Conservation (phyloP, 148 eudicot species). For the Fagopyrum esculentum region DNA sequence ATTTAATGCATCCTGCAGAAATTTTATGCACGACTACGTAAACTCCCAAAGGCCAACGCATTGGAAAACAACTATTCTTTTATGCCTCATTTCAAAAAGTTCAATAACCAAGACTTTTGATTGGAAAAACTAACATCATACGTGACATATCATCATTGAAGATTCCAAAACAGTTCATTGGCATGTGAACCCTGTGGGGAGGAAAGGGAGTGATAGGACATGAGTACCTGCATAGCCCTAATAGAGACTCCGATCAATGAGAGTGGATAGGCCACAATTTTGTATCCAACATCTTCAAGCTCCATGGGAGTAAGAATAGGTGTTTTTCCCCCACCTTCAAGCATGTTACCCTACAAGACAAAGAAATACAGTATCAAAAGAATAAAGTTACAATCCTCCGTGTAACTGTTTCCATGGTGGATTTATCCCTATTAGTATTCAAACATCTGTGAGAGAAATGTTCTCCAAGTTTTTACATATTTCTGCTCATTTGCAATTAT, state of each 20-base stretch:
- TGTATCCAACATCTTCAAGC: conserved; percentile 80
- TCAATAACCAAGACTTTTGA: neutral
- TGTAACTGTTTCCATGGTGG: neutral
- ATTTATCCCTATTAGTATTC: neutral
- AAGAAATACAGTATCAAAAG: neutral
- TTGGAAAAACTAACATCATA: neutral
- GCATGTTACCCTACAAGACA: conserved; percentile 75
- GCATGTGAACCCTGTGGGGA: neutral
- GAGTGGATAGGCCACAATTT: conserved; percentile 83
- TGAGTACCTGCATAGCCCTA: conserved; percentile 83
- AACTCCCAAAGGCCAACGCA: neutral
- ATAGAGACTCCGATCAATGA: conserved; percentile 84
- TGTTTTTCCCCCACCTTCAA: conserved; percentile 98
- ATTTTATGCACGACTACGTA: neutral
- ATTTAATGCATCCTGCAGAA: conserved; percentile 71
- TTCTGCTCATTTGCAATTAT: neutral
- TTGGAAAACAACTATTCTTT: neutral
- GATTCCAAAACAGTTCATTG: neutral
- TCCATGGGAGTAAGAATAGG: conserved; percentile 86
- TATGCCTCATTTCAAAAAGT: neutral
- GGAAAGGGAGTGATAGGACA: neutral
- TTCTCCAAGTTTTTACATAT: neutral
- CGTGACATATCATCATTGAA: neutral
- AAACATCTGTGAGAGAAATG: neutral
- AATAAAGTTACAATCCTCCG: neutral